phyloP scores from a whole-genome alignment of 257 asterid species.

The Schizonepeta tenuifolia region DNA sequence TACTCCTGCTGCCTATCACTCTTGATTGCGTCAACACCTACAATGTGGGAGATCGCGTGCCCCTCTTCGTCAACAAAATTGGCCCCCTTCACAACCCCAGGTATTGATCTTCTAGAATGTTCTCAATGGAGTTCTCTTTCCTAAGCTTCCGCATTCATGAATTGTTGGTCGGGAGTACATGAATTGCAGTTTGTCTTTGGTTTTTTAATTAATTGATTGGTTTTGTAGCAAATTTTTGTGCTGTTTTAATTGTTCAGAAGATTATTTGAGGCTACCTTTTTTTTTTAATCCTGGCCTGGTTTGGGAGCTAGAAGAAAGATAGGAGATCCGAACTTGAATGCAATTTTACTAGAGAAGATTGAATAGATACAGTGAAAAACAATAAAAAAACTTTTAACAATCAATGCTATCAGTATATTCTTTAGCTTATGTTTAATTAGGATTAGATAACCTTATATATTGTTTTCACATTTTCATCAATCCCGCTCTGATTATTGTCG shows the following conservation, averaged over 20 bases:
- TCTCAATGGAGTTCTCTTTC: background rate
- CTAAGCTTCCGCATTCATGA: background rate
- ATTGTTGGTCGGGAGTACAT: background rate
- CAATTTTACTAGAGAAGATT: too few relatives aligned
- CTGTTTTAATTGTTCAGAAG: background rate
- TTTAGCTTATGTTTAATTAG: background rate
- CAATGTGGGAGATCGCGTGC: conserved; percentile 76
- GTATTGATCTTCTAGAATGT: conserved; percentile 34
- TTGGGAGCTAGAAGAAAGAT: background rate
- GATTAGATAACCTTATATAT: background rate
- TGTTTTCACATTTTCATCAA: background rate
- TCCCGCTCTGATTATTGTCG: background rate
- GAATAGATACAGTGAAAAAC: too few relatives aligned
- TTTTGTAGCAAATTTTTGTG: conserved; percentile 1
- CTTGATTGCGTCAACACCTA: conserved; percentile 47
- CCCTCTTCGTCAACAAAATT: conserved; percentile 73
- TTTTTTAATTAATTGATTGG: background rate
- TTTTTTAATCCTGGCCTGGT: background rate
- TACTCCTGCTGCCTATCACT: conserved; percentile 32
- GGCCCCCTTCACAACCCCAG: conserved; percentile 93
- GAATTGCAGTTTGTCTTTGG: background rate
- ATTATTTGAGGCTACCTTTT: background rate
- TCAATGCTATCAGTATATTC: too few relatives aligned
- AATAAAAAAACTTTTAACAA: too few relatives aligned
- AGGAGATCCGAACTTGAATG: background rate